Evolutionary conservation across 176 grass and related monocot genomes (phyloP).

Genomic region (Rhynchospora pubera): DNA sequence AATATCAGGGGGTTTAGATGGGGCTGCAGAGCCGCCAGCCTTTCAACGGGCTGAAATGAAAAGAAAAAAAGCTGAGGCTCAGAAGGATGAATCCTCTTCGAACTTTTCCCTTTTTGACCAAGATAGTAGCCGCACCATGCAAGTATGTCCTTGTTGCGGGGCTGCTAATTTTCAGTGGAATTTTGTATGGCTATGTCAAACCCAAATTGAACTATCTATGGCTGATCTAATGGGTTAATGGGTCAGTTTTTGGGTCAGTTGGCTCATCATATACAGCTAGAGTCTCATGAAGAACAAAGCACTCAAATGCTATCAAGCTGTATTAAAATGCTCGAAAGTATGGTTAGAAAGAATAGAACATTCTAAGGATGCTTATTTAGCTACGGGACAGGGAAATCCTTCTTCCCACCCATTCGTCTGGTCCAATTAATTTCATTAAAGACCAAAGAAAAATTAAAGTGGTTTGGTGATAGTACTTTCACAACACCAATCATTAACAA

Average conservation of each 20-base stretch:
- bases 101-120: constrained; percentile 23
- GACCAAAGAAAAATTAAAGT: background rate
- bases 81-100: constrained; percentile 27
- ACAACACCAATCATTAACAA: background rate
- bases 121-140: constrained; percentile 15
- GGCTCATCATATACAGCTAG: no score
- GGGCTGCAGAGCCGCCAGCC: constrained; percentile 76
- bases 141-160: no score
- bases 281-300: no score
- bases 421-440: no score
- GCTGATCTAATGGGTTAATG: background rate
- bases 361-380: no score
- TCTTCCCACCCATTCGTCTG: no score
- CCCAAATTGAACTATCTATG: background rate
- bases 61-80: constrained; percentile 33
- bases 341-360: no score
- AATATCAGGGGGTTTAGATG: constrained; percentile 79
- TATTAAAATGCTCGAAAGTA: no score
- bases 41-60: constrained; percentile 74
- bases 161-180: background rate
- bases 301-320: no score
- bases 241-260: background rate
- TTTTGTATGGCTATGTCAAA: background rate
- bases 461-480: background rate
- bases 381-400: no score